A percentile compares a stretch with the other conserved stretches of the same genome.
These are phyloP conservation scores for Colletotrichum salicis DNA, from an alignment of 2,329 filamentous ascomycete genomes.

Conservation along the genomic window DNA sequence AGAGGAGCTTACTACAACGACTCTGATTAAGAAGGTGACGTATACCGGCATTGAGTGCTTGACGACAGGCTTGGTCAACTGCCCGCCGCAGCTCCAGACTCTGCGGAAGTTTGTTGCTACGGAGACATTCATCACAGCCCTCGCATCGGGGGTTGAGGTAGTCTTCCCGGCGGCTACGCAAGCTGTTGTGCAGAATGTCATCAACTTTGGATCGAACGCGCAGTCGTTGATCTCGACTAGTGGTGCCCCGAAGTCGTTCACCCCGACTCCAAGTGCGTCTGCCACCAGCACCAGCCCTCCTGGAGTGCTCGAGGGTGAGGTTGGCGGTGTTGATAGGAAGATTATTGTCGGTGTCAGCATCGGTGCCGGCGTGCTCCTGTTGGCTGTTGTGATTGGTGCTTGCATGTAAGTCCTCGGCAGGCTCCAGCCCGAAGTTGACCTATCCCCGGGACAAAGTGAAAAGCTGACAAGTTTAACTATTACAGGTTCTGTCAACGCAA, in stretches of 20 bases:
- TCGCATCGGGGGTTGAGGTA: slow-evolving; percentile 49
- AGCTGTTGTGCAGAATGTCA: neutral
- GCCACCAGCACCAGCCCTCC: neutral
- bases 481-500: slow-evolving; percentile 1
- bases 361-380: slow-evolving; percentile 54
- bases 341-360: slow-evolving; percentile 61
- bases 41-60: slow-evolving; percentile 58
- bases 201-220: slow-evolving; percentile 5
- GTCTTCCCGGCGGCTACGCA: slow-evolving; percentile 46
- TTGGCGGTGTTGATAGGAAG: slow-evolving; percentile 52
- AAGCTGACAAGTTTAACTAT: neutral
- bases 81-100: slow-evolving; percentile 60
- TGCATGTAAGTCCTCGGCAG: neutral
- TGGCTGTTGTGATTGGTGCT: slow-evolving; percentile 45
- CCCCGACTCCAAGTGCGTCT: neutral
- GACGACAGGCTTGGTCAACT: slow-evolving; percentile 55
- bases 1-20: slow-evolving; percentile 49
- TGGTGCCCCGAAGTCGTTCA: neutral
- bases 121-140: slow-evolving; percentile 51
- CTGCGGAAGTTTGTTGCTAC: slow-evolving; percentile 52
- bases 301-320: slow-evolving; percentile 39
- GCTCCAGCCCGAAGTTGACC: too few species aligned
- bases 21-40: slow-evolving; percentile 41
- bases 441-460: neutral
- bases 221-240: slow-evolving; percentile 15